Evolutionary conservation across 805 yeast genomes (phyloP).

Genomic region (Groenewaldozyma salmanticensis): DNA sequence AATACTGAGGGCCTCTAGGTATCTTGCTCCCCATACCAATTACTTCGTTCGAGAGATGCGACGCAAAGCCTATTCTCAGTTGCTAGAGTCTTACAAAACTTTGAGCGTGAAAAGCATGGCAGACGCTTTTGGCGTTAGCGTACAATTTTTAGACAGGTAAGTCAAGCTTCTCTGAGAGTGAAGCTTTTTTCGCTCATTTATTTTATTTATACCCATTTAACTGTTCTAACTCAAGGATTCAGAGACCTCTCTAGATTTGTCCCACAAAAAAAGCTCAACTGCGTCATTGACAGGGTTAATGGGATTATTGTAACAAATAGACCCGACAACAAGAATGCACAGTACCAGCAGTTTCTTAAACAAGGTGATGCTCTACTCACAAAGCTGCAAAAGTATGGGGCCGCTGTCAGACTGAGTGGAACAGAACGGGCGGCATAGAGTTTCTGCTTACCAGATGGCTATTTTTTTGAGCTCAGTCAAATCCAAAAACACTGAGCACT

Average conservation of each 20-base stretch:
- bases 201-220: neutral
- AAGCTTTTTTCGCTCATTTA: neutral
- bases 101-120: constrained; percentile 90
- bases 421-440: constrained; percentile 43
- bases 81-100: constrained; percentile 89
- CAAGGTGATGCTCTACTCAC: constrained; percentile 90
- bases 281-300: constrained; percentile 91
- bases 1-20: constrained; percentile 53
- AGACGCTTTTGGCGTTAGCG: constrained; percentile 79
- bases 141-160: constrained; percentile 70
- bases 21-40: constrained; percentile 66
- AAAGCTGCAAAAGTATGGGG: constrained; percentile 91
- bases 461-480: too few relatives aligned
- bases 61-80: constrained; percentile 87
- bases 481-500: too few relatives aligned
- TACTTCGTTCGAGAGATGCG: constrained; percentile 87
- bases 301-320: constrained; percentile 90
- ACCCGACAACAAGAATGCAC: constrained; percentile 92
- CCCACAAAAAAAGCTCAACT: constrained; percentile 86
- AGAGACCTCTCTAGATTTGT: constrained; percentile 87
- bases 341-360: constrained; percentile 77
- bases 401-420: constrained; percentile 92
- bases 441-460: too few relatives aligned
- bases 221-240: constrained; percentile 21
- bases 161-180: neutral